Evolutionary conservation across 495 filamentous ascomycete species (phyloP), one percentile per base, ranked within the genome.

Genomic region (Penicillium roqueforti): DNA sequence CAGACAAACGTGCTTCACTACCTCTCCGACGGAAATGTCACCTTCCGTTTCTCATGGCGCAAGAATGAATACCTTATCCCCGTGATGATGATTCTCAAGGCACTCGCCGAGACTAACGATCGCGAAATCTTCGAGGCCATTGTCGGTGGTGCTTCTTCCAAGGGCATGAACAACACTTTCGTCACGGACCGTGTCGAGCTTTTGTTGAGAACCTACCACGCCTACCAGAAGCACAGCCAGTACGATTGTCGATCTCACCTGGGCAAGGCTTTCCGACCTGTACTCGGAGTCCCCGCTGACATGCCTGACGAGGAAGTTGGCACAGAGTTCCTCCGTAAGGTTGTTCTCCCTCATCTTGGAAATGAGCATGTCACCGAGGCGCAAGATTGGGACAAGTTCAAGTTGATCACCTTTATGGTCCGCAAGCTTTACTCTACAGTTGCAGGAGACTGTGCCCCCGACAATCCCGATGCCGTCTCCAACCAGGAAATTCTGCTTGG

Each of bases 1-100:
- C 93, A 97, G 67, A 97, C 92, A 10, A 97, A 97, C 60, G 91
- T 96, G 22, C 79, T 98, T 22, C 93, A 98, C 70, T 98, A 97
- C 71, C 84, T 97, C 42, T 87, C 78, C 55, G 92, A 97, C 69
- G 93, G 93, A 56, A 97, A 96, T 68, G 83, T 97, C 54, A 96
- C 88, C 2, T 95, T 98, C 76, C 82, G 93, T 36, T 97, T 98
- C 71, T 96, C 92, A 1, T 98, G 93, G 93, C 80, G 92, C 57
- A 98, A 98, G 77, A 89, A 89, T 57, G 93, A 97, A 72, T 98
- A 87, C 65, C 80, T 97, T 20, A 80, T 98, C 13, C 93, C 93
- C 16, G 88, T 90, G 54, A 85, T 96, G 81, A 97, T 98, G 93
- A 82, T 97, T 13, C 71, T 98, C 56, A 97, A 97, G 75, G 93